Evolutionary conservation across 2,329 filamentous ascomycete species (phyloP), one percentile per base, ranked within the genome.

Genomic region (Penicillium sclerotigenum): DNA sequence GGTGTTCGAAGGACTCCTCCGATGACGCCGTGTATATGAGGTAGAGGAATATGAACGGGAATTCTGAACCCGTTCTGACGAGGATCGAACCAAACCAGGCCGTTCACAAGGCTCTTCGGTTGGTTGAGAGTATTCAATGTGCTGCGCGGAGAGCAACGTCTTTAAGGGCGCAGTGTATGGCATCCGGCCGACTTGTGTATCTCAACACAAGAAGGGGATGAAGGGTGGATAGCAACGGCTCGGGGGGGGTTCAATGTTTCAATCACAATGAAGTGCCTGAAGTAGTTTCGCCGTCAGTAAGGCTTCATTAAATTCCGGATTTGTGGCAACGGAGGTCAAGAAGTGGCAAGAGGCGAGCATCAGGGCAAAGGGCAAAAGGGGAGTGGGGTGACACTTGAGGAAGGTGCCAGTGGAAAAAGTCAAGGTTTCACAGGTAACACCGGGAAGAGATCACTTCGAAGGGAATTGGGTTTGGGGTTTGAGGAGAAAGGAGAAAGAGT

Each of bases 11-110:
- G 83, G 81, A 56, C 82, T 82, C 51, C 84, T 80, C 52, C 85
- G 78, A 67, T 86, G 83, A 70, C 81, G 83, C 71, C 80, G 81
- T 53, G 86, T 76, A 68, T 87, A 87, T 16, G 83, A 80, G 5
- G 82, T 80, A 31, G 84, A 87, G 9, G 81, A 81, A 55, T 80
- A 77, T 13, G 81, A 83, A 42, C 81, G 80, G 36, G 83, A 83
- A 40, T 81, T 76, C 24, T 77, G 74, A 26, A 78, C 77, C 48
- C 80, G 67, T 69, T 70, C 53, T 67, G 71, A 59, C 67, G 59
- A 58, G 31, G 59, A 60, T 36, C 58, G 62, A 58, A 26, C 46
- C 51, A 54, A 42, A 47, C 54, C 41, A 31, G 64, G 70, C 59
- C 65, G 54, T 54, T 62, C 62, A 16, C 48, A 45, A 14, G 59